Base-by-base conservation (phyloP, 2,329 filamentous ascomycete genomes). In the Aureobasidium sp. region DNA sequence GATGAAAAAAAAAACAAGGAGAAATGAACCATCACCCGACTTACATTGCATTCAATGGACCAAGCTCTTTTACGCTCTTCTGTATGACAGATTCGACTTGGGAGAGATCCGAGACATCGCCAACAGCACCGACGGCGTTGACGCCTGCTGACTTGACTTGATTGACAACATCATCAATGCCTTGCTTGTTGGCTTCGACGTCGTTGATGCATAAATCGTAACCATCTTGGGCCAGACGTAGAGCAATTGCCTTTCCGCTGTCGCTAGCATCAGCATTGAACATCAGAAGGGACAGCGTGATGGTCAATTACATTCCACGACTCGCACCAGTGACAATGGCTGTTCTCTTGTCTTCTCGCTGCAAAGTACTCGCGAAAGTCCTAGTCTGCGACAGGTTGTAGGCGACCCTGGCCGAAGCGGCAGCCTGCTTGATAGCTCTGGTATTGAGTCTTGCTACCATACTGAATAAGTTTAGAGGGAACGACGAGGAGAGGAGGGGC, bases 181-280 rank as follows among this genome's bases (percentile, higher is more conserved):
- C 79, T 3, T 77, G 66, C 55, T 78, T 72, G 65, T 86, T 83
- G 15, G 79, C 75, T 32, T 75, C 65, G 16, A 88, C 74, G 65
- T 88, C 86, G 69, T 87, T 88, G 65, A 89, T 75, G 67, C 83
- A 86, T 54, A 89, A 76, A 65, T 84, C 78, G 73, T 88, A 89
- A 59, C 86, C 86, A 64, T 88, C 86, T 27, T 77, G 73, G 6
- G 85, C 85, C 16, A 89, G 78, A 3, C 86, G 83, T 7, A 86
- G 73, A n/a, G 85, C 86, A 58, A 87, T 85, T 21, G 83, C 79
- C 67, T 82, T 83, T 49, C 85, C 85, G 65, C 84, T 85, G 25
- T 21, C n/a, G 10, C 9, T 16, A 10, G 16, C 5, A 16, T 59
- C 34, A 41, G 42, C 27, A 41, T 34, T n/a, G 15, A 34, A 29